Conservation (phyloP, 257 asterid genomes). For the Solanum pinnatisectum region DNA sequence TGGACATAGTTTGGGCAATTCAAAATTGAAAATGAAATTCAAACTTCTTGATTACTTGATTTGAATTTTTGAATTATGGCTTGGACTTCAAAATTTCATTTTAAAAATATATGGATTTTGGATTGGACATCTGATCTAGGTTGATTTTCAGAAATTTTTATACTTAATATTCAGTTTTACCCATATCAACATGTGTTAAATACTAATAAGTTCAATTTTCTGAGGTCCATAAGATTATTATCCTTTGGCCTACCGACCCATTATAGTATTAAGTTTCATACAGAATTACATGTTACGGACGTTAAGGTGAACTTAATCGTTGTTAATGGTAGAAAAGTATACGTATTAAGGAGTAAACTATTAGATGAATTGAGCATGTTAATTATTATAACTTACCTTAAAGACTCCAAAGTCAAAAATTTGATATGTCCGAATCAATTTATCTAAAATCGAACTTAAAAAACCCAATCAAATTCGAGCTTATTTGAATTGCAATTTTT, state of each 20-base stretch:
- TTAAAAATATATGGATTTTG: no score
- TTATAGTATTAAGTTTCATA: no score
- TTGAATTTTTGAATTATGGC: no score
- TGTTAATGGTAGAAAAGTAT: no score
- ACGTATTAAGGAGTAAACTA: neutral
- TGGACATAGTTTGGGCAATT: neutral
- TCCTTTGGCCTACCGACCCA: rapidly evolving
- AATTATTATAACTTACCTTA: neutral
- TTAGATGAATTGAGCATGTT: no score
- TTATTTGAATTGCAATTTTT: neutral
- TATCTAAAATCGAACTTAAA: no score
- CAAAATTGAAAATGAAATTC: neutral
- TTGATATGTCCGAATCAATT: neutral
- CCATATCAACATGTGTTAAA: neutral
- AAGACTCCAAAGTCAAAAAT: neutral
- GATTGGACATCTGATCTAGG: no score
- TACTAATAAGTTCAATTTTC: neutral
- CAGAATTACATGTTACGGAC: no score
- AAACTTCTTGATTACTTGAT: neutral
- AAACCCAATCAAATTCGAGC: neutral
- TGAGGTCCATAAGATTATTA: neutral
- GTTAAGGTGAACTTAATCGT: neutral
- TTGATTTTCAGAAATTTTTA: no score
- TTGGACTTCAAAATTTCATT: no score
- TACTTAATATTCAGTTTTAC: neutral